Evolutionary conservation across 2,329 filamentous ascomycete species (phyloP), one percentile per base, ranked within the genome.

Genomic region (Microcyclospora pomicola): DNA sequence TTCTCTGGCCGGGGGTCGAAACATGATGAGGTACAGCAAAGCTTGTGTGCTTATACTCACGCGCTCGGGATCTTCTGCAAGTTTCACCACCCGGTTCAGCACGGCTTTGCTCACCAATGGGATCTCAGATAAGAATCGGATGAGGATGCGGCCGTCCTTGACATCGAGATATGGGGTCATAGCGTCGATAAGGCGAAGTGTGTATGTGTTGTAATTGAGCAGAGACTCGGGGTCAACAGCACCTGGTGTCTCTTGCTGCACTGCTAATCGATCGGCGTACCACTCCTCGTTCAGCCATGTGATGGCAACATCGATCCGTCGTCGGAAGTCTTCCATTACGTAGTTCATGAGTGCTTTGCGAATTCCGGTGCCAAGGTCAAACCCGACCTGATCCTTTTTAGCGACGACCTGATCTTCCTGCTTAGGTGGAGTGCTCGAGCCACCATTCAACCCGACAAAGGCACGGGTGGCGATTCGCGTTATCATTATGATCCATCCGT

Each of bases 281-380:
- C 91, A 98, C 62, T 98, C 91, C 59, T 98, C 91, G 50, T 81
- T 93, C 12, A 98, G 70, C 91, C 91, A 98, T 6, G 80, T 79
- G 36, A 96, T 85, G 1, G 86, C 88, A 15, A 91, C 74, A 49
- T 92, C 87, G 45, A 96, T 87, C 32, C 91, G 79, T 44, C 73
- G 78, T 38, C 88, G 77, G 63, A 94, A 98, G 56, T 96, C 88
- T 46, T 92, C 85, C 45, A 96, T 73, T 34, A 96, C 73, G 57
- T 93, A 95, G 38, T 75, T 71, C 60, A 86, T 91, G 2, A 98
- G 66, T 6, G 76, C 71, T 49, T 93, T 81, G 37, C 91, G 76
- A 47, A 96, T 85, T 5, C 71, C 71, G 52, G 82, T 72, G 49
- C 72, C 71, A 16, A 86, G 71, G 37, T 63, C 69, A 47, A 59